Evolutionary conservation across 805 yeast genomes (phyloP).

Genomic region (Wickerhamiella domercqiae): DNA sequence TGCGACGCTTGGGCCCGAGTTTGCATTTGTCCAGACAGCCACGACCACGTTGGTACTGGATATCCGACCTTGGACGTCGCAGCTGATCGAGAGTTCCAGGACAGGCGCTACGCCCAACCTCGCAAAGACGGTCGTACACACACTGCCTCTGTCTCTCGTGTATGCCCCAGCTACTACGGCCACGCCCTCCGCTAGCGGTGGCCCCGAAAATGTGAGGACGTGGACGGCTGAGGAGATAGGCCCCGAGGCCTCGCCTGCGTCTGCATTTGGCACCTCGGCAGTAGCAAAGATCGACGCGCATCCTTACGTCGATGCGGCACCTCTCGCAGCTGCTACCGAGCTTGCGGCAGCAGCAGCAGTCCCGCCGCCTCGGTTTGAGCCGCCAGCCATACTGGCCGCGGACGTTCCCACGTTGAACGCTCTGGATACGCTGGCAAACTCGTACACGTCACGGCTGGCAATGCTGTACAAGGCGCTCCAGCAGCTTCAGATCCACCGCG

Average conservation of each 20-base stretch:
- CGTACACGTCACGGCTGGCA: constrained; percentile 16
- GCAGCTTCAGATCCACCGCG: constrained; percentile 25
- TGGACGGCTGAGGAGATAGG: neutral
- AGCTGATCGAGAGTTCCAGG: neutral
- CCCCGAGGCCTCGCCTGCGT: neutral
- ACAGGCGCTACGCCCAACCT: neutral
- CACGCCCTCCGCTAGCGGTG: neutral
- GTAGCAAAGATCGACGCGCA: neutral
- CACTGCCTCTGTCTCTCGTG: neutral
- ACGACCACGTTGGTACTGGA: constrained; percentile 2
- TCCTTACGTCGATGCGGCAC: neutral
- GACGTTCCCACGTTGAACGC: constrained; percentile 16
- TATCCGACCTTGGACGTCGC: constrained; percentile 3
- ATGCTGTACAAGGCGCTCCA: constrained; percentile 25
- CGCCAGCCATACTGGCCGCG: constrained; percentile 15
- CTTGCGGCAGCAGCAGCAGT: neutral
- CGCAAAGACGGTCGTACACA: constrained; percentile 1
- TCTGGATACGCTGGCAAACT: constrained; percentile 15
- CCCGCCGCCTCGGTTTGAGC: neutral
- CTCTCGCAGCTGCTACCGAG: neutral
- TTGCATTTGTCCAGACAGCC: constrained; percentile 1
- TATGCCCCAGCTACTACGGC: neutral
- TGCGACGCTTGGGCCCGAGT: neutral
- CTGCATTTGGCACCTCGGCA: too few species aligned
- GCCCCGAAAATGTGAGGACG: neutral